Conservation (phyloP, 2,329 filamentous ascomycete species). For the Ceratocystis diversiconidia region DNA sequence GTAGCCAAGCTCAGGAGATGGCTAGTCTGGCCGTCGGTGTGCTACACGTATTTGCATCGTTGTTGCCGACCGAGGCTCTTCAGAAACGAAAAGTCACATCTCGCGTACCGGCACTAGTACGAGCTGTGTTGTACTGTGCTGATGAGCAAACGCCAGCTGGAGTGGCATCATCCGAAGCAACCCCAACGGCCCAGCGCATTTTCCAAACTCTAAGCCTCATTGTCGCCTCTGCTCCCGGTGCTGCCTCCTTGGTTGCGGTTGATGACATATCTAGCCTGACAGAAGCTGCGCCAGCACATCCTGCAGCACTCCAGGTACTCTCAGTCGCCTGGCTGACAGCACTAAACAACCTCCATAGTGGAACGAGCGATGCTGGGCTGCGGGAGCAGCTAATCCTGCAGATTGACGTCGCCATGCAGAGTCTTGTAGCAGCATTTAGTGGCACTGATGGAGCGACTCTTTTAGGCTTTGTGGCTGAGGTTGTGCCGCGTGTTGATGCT, state of each 20-base stretch:
- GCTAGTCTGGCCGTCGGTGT: slow-evolving; percentile 48
- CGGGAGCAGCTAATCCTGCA: slow-evolving; percentile 25
- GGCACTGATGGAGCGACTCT: slow-evolving; percentile 47
- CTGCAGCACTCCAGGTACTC: slow-evolving; percentile 41
- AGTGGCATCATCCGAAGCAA: not conserved
- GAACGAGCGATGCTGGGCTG: not conserved
- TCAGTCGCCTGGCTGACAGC: slow-evolving; percentile 42
- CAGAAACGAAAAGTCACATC: slow-evolving; percentile 34
- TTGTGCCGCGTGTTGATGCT: slow-evolving; percentile 36
- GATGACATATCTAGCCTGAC: slow-evolving; percentile 41
- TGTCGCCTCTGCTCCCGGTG: slow-evolving; percentile 38
- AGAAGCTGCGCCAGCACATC: slow-evolving; percentile 41
- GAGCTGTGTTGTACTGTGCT: slow-evolving; percentile 32
- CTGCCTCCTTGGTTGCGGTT: slow-evolving; percentile 33
- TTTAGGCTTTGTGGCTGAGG: slow-evolving; percentile 39
- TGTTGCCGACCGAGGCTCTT: slow-evolving; percentile 38
- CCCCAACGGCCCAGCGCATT: not conserved
- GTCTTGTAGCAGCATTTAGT: slow-evolving; percentile 39
- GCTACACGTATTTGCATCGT: slow-evolving; percentile 44
- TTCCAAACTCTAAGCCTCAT: slow-evolving; percentile 41
- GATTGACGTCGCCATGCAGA: slow-evolving; percentile 35
- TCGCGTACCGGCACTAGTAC: slow-evolving; percentile 40
- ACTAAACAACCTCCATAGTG: slow-evolving; percentile 22
- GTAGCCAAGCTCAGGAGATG: slow-evolving; percentile 35
- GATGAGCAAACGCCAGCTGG: not conserved